Conservation (phyloP, 169 alveolate genomes). For the Plasmodium reichenowi region DNA sequence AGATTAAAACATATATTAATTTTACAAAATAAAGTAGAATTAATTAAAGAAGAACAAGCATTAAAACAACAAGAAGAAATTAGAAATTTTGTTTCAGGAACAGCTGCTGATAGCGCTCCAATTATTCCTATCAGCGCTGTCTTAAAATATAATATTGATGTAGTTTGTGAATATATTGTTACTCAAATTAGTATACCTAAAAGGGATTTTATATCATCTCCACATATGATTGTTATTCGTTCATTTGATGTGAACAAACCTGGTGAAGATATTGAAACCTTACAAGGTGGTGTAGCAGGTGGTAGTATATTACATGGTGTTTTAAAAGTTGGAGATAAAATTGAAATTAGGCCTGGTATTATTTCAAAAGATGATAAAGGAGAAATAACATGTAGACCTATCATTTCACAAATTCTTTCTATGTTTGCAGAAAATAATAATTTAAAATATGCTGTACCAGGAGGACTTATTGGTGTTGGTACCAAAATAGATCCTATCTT, state of each 20-base stretch:
- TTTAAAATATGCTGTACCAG: slow-evolving; percentile 98
- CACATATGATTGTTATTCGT: slow-evolving; percentile 98
- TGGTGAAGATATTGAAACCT: slow-evolving; percentile 96
- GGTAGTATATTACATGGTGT: slow-evolving; percentile 98
- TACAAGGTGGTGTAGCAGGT: slow-evolving; percentile 99
- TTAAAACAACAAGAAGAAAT: slow-evolving; percentile 96
- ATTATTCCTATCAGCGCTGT: slow-evolving; percentile 97
- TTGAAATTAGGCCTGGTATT: slow-evolving; percentile 99
- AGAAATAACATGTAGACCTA: slow-evolving; percentile 92
- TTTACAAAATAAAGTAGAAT: slow-evolving; percentile 98
- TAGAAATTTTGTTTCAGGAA: slow-evolving; percentile 91
- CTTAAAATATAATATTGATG: slow-evolving; percentile 97
- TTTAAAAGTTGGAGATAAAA: slow-evolving; percentile 96
- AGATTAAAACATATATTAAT: slow-evolving; percentile 97
- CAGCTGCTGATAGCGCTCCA: slow-evolving; percentile 98
- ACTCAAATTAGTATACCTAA: slow-evolving; percentile 97
- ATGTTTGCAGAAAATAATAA: slow-evolving; percentile 98
- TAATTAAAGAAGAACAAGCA: slow-evolving; percentile 96
- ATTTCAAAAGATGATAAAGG: slow-evolving; percentile 92
- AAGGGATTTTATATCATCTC: slow-evolving; percentile 97
- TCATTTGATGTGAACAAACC: slow-evolving; percentile 99
- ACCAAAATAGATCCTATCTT: slow-evolving; percentile 97
- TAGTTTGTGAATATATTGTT: slow-evolving; percentile 94
- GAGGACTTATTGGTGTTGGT: slow-evolving; percentile 97
- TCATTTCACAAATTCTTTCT: slow-evolving; percentile 91